Conservation (phyloP, 192 early-diverging fungal genomes). For the Hyaloraphidium curvatum region DNA sequence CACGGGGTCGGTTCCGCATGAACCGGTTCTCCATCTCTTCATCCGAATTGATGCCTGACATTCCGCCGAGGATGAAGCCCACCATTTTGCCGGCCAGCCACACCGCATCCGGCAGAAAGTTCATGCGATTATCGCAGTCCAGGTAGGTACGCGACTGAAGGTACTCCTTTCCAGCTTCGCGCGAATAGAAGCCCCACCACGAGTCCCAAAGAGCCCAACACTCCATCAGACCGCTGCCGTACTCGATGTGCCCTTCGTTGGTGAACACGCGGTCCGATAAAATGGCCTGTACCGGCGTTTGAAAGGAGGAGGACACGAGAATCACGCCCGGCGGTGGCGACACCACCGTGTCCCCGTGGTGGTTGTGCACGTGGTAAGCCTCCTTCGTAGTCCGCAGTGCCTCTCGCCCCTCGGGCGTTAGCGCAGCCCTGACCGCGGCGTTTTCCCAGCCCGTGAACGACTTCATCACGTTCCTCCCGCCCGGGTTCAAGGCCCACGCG, state of each 20-base stretch:
- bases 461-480: background rate
- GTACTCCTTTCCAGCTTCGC: background rate
- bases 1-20: too few species aligned
- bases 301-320: background rate
- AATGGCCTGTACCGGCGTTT: background rate
- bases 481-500: slow-evolving; percentile 1
- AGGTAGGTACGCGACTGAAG: background rate
- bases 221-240: background rate
- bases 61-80: background rate
- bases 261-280: background rate
- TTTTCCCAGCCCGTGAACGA: background rate
- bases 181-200: background rate
- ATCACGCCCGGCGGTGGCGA: background rate
- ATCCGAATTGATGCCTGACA: too few species aligned
- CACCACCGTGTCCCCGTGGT: background rate
- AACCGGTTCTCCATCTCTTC: too few species aligned
- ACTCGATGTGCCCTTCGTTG: slow-evolving; percentile 1
- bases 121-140: background rate
- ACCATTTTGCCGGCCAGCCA: slow-evolving; percentile 3
- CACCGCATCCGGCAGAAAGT: background rate
- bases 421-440: background rate
- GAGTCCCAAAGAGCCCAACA: background rate
- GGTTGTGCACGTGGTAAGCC: background rate
- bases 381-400: background rate
- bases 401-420: background rate